Base-by-base conservation (phyloP, 345 rosid genomes). In the Raphanus sativus region DNA sequence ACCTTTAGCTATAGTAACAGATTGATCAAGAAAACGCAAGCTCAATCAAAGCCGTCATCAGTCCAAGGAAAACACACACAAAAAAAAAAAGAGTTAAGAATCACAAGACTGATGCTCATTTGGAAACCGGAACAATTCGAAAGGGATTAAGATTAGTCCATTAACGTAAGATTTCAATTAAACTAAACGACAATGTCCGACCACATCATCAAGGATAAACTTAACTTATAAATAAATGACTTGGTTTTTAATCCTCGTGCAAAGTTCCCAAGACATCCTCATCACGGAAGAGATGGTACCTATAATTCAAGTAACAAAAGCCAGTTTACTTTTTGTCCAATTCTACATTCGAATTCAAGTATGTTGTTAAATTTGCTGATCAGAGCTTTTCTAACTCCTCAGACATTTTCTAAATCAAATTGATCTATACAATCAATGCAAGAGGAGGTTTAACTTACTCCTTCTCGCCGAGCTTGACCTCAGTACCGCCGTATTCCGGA, bases 191-290 rank as follows among this genome's bases (percentile, higher is more conserved):
- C 38, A 34, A 17, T 26, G 58, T 66, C 63, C 12, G 73, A 67
- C 48, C 54, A 33, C 58, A 67, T 48, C n/a, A 11, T 45, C 56
- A 59, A 45, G 34, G 68, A 77, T 38, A n/a, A 56, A 40, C 54
- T 60, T 9, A 58, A 58, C 16, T 71, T 58, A 58, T 65, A 61
- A 77, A 52, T 48, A n/a, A 40, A 70, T 70, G 13, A 24, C 17
- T 28, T 26, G 28, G 8, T 10, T 34, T 5, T 24, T 6, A 70
- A 61, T 75, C 85, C 33, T 90, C 96, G 74, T 86, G 94, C 36
- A 92, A 84, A 2, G 92, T 92, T 0, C 97, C 97, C 82, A 90
- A 80, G 38, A 92, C 89, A 6, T 92, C 97, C n/a, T 92, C 98
- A 16, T 90, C 94, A 83, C 94, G 80, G 52, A 74, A 90, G 48